Percentiles rank a stretch among this genome's conserved stretches.
These are phyloP conservation scores for Teratosphaeriaceae sp. DNA, from an alignment of 2,329 filamentous ascomycete species.

Conservation along the genomic window DNA sequence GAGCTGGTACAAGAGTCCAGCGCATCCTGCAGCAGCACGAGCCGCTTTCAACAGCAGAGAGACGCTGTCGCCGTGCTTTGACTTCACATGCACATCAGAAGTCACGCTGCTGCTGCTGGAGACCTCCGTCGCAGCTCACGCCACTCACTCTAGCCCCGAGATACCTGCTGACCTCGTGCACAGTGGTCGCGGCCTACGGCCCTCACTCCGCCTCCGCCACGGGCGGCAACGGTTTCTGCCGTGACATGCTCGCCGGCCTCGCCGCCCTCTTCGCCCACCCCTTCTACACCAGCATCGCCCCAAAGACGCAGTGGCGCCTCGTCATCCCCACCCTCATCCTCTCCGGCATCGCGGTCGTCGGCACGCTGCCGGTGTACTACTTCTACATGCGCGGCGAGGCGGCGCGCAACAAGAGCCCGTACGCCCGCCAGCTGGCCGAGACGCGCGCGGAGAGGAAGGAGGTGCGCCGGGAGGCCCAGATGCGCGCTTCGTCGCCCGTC, in stretches of 20 bases:
- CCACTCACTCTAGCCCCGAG: too few relatives aligned
- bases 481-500: not conserved
- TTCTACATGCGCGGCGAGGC: conserved; percentile 42
- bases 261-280: conserved; percentile 62
- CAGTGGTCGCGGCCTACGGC: conserved; percentile 62
- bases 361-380: conserved; percentile 49
- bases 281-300: conserved; percentile 26
- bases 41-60: too few relatives aligned
- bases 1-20: too few relatives aligned
- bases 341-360: conserved; percentile 42
- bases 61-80: too few relatives aligned
- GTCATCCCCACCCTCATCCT: conserved; percentile 50
- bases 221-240: conserved; percentile 66
- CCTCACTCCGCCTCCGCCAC: conserved; percentile 68
- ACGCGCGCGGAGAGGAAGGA: conserved; percentile 21
- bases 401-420: conserved; percentile 41
- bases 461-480: conserved; percentile 4
- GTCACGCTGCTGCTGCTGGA: too few relatives aligned
- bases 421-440: conserved; percentile 38
- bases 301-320: conserved; percentile 19
- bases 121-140: too few relatives aligned
- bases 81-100: too few relatives aligned
- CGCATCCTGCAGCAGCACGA: too few relatives aligned
- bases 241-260: conserved; percentile 67
- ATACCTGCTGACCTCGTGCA: conserved; percentile 16